Percentiles rank a stretch among this genome's conserved stretches.
These are phyloP conservation scores for Tolypocladium nubicola DNA, from an alignment of 2,329 filamentous ascomycete species.

Conservation along the genomic window DNA sequence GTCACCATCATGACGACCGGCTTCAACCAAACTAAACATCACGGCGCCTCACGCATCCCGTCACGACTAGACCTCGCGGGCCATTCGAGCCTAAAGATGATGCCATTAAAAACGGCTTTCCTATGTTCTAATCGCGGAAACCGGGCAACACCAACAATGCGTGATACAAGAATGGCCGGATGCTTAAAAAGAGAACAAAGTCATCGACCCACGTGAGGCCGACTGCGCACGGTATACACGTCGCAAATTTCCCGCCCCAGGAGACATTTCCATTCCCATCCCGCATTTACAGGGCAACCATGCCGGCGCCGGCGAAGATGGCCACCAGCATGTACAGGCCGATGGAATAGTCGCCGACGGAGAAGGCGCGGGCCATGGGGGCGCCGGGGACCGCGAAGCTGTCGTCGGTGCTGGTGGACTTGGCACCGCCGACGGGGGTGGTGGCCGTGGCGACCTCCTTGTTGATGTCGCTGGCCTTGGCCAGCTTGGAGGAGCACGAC, in stretches of 20 bases:
- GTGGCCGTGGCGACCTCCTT: conserved; percentile 35
- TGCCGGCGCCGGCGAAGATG: conserved; percentile 38
- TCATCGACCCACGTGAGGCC: background rate
- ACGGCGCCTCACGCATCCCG: no score
- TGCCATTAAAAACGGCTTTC: conserved; percentile 8
- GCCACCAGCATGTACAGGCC: conserved; percentile 43
- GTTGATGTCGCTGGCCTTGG: conserved; percentile 50
- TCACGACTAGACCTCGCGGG: background rate
- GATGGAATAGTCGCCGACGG: conserved; percentile 35
- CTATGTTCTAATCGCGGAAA: conserved; percentile 12
- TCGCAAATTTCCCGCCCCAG: conserved; percentile 7
- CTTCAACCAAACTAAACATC: no score
- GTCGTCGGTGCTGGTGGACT: conserved; percentile 9
- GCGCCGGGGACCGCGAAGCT: conserved; percentile 27
- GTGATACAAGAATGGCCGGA: conserved; percentile 10
- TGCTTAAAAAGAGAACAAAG: conserved; percentile 1
- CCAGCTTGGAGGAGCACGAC: conserved; percentile 48
- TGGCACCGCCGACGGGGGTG: conserved; percentile 16
- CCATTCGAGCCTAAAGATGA: conserved; percentile 6
- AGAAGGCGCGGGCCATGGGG: conserved; percentile 27
- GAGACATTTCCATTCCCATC: conserved; percentile 1
- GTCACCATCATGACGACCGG: no score
- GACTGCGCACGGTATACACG: conserved; percentile 1
- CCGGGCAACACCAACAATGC: conserved; percentile 17
- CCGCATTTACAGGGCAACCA: conserved; percentile 39